phyloP scores from a whole-genome alignment of 2,329 filamentous ascomycete genomes.

The Fusarium nurragi region DNA sequence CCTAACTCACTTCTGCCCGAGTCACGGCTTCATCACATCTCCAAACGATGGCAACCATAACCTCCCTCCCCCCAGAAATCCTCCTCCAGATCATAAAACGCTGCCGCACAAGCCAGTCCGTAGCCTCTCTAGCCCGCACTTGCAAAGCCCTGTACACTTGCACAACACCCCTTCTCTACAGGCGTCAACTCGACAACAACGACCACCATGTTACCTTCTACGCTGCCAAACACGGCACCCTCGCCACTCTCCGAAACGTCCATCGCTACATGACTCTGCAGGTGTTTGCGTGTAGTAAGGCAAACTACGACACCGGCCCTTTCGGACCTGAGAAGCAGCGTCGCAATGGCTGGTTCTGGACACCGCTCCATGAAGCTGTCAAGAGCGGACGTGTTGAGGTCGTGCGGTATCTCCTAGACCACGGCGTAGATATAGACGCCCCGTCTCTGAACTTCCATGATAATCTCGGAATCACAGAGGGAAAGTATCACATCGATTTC shows the following conservation, averaged over 20 bases:
- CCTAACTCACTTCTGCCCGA: not conserved
- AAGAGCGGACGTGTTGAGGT: conserved; percentile 6
- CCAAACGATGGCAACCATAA: not conserved
- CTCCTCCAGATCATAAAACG: not conserved
- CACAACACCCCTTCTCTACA: conserved; percentile 16
- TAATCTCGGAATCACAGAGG: conserved; percentile 1
- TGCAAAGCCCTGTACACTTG: conserved; percentile 1
- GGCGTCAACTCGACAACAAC: conserved; percentile 8
- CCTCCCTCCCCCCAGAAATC: not conserved
- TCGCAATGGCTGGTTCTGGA: conserved; percentile 7
- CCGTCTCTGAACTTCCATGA: conserved; percentile 1
- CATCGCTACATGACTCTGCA: not conserved
- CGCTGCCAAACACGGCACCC: conserved; percentile 7
- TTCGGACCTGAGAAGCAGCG: not conserved
- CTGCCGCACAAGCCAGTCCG: not conserved
- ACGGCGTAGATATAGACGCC: conserved; percentile 5
- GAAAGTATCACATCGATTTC: conserved; percentile 13
- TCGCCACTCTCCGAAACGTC: not conserved
- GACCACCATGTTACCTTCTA: conserved; percentile 20
- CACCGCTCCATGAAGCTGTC: not conserved
- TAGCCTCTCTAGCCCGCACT: not conserved
- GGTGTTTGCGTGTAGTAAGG: not conserved
- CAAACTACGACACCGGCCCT: not conserved
- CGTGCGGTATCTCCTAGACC: conserved; percentile 8
- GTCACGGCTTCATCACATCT: not conserved